Conservation (phyloP, 2,329 filamentous ascomycete species). For the Pseudogymnoascus sp. region DNA sequence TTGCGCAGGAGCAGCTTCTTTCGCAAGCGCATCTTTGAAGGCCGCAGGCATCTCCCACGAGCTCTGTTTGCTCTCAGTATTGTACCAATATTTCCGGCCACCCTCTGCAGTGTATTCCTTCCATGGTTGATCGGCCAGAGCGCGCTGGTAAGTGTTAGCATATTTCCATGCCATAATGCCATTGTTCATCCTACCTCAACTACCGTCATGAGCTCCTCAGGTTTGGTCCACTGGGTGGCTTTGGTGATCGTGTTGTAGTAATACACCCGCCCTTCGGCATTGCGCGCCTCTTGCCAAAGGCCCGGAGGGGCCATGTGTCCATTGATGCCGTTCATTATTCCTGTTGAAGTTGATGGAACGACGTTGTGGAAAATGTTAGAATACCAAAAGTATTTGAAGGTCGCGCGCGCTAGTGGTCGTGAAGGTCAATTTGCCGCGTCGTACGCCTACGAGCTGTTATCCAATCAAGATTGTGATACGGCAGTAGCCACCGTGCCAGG, state of each 20-base stretch:
- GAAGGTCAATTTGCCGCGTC: conserved; percentile 6
- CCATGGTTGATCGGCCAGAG: conserved; percentile 77
- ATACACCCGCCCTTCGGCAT: conserved; percentile 74
- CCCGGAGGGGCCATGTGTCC: conserved; percentile 33
- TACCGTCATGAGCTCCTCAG: conserved; percentile 75
- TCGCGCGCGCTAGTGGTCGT: neutral
- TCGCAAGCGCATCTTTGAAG: conserved; percentile 67
- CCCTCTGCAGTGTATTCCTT: conserved; percentile 83
- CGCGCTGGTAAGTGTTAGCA: conserved; percentile 46
- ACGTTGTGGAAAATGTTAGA: neutral
- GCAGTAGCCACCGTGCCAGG: neutral
- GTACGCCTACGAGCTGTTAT: neutral
- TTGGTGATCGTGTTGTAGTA: conserved; percentile 87
- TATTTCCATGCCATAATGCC: conserved; percentile 16
- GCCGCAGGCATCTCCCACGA: conserved; percentile 89
- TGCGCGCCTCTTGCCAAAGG: conserved; percentile 74
- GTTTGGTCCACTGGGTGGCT: conserved; percentile 89
- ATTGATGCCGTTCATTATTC: conserved; percentile 24
- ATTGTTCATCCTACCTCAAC: conserved; percentile 54
- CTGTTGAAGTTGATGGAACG: conserved; percentile 5
- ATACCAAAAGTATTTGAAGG: conserved; percentile 2
- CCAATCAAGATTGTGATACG: conserved; percentile 5
- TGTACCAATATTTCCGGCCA: conserved; percentile 91
- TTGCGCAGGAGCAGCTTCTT: conserved; percentile 37
- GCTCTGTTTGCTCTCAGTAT: conserved; percentile 83